phyloP scores from a whole-genome alignment of 345 rosid species.

The Anacardium occidentale region DNA sequence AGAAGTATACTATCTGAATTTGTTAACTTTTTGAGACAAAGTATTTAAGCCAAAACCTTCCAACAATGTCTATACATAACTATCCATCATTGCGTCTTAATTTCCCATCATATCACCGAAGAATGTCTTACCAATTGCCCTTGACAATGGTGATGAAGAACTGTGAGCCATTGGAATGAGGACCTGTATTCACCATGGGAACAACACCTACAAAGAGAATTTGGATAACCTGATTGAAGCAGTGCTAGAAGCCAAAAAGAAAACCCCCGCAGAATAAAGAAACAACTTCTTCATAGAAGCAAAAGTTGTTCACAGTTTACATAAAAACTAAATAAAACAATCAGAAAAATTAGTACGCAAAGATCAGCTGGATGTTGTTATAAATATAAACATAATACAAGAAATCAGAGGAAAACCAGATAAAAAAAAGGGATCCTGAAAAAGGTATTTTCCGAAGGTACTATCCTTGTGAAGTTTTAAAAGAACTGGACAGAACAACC shows the following conservation, averaged over 20 bases:
- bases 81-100: too few species aligned
- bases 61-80: too few species aligned
- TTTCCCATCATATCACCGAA: neutral
- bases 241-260: neutral
- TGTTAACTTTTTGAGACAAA: too few species aligned
- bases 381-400: neutral
- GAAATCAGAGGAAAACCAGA: neutral
- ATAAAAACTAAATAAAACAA: neutral
- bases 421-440: neutral
- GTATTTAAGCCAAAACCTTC: too few species aligned
- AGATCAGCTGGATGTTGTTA: conserved; percentile 59
- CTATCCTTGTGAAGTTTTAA: too few species aligned
- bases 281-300: neutral
- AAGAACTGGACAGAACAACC: too few species aligned
- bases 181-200: conserved; percentile 92
- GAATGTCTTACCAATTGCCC: conserved; percentile 77
- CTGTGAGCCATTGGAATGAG: conserved; percentile 92
- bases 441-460: too few species aligned
- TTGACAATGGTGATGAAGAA: conserved; percentile 90
- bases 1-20: too few species aligned
- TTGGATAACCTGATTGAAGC: neutral
- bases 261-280: neutral
- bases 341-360: conserved; percentile 1
- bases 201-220: conserved; percentile 59
- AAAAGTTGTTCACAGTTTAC: conserved; percentile 1